phyloP scores from a whole-genome alignment of 805 yeast genomes.

The Starmerella vitae region DNA sequence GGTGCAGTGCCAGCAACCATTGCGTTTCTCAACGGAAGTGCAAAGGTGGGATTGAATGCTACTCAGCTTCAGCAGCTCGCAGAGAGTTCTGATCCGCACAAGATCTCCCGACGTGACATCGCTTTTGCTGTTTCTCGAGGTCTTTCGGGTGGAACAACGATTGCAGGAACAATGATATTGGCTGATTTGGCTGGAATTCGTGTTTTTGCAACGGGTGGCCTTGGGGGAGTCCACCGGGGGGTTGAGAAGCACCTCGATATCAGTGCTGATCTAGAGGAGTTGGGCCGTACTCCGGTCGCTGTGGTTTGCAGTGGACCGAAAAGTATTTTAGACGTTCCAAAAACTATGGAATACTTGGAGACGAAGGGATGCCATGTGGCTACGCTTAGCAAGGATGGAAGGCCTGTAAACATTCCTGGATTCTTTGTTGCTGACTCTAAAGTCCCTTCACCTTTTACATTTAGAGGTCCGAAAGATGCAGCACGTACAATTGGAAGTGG shows the following conservation, averaged over 20 bases:
- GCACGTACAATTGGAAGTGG: conserved; percentile 45
- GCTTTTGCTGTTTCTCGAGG: conserved; percentile 51
- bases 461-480: conserved; percentile 41
- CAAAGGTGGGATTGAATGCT: conserved; percentile 49
- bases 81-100: conserved; percentile 30
- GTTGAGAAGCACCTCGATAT: conserved; percentile 66
- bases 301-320: conserved; percentile 93
- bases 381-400: conserved; percentile 39
- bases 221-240: conserved; percentile 81
- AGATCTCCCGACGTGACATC: conserved; percentile 71
- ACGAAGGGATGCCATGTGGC: conserved; percentile 83
- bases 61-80: conserved; percentile 42
- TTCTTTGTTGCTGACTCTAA: conserved; percentile 71
- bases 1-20: conserved; percentile 79
- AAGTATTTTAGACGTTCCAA: conserved; percentile 62
- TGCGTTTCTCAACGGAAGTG: conserved; percentile 60
- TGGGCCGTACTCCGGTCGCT: conserved; percentile 68
- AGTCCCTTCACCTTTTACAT: conserved; percentile 51
- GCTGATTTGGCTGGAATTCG: conserved; percentile 62
- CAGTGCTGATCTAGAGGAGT: conserved; percentile 76
- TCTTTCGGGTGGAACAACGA: conserved; percentile 77
- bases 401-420: conserved; percentile 49
- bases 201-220: conserved; percentile 86
- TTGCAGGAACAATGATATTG: conserved; percentile 76
- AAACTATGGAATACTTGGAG: conserved; percentile 75